Evolutionary conservation across 768 basidiomycete genomes (phyloP), one percentile per base, ranked within the genome.

Genomic region (Lanmaoa rubissima): DNA sequence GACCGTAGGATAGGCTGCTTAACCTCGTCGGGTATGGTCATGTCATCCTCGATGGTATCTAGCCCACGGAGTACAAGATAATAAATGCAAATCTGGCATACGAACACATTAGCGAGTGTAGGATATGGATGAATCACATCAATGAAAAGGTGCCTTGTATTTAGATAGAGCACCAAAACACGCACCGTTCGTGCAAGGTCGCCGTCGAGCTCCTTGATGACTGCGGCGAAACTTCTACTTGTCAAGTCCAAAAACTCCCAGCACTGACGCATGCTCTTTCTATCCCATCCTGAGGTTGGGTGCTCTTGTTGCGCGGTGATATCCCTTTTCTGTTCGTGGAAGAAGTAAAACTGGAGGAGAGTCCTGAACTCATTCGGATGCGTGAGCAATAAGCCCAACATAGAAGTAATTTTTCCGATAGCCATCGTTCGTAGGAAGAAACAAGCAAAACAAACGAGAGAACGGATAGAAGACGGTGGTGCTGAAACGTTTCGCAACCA

Each of bases 21-120:
- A 64, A 87, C 72, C 17, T 84, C 76, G 72, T 94, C 92, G 1
- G 91, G 81, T 54, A 99, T 83, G 0, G 94, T 91, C 94, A 98
- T 98, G 76, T 99, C 96, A 72, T 99, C 96, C 72, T 98, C 96
- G 60, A 99, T 84, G 5, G 96, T 99, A 72, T 99, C 96, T n/a
- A 98, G 78, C 6, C 86, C 97, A 21, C 96, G 85, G 7, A 99
- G 81, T 6, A 95, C 90, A 42, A 99, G 83, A 74, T 98, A 99
- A 74, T 97, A 98, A 57, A 98, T 74, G 71, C 91, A 94, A 61
- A 98, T 87, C 96, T 97, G 60, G 16, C 46, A 41, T 12, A n/a
- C 26, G 40, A 48, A 41, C 44, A 32, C 8, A 52, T 60, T 4
- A 61, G 48, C n/a, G 17, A 31, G 31, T 3, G 19, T 10, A 40